These are phyloP conservation scores for Passiflora organensis DNA, from an alignment of 345 rosid species.

Conservation along the genomic window DNA sequence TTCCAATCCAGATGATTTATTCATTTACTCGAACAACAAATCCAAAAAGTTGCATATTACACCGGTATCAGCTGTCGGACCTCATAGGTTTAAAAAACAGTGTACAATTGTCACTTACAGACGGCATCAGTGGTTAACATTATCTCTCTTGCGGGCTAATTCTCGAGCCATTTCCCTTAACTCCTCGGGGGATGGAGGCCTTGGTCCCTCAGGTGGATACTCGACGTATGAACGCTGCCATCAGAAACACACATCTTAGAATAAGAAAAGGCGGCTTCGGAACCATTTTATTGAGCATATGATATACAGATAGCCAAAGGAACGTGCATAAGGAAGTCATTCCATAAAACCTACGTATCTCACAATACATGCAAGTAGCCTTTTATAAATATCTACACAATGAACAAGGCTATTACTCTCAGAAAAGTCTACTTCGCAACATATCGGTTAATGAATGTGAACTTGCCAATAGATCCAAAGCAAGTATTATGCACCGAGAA, in stretches of 20 bases:
- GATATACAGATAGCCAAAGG: background rate
- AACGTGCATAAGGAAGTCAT: background rate
- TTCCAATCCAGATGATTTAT: too few species aligned
- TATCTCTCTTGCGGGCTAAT: constrained; percentile 42
- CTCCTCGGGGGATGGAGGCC: constrained; percentile 64
- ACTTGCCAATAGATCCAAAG: too few species aligned
- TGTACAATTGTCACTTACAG: constrained; percentile 5
- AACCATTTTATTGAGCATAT: background rate
- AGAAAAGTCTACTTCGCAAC: too few species aligned
- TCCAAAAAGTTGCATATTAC: too few species aligned
- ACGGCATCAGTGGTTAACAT: constrained; percentile 11
- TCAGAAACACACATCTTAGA: background rate
- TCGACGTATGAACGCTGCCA: constrained; percentile 43
- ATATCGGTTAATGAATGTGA: too few species aligned
- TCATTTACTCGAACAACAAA: too few species aligned
- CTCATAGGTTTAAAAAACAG: background rate
- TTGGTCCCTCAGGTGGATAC: constrained; percentile 46
- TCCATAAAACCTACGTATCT: background rate
- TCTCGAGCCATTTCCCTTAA: constrained; percentile 65
- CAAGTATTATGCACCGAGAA: too few species aligned
- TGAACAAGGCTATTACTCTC: too few species aligned
- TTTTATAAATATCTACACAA: background rate
- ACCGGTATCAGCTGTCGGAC: too few species aligned
- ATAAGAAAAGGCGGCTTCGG: background rate
- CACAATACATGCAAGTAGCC: background rate